Conservation (phyloP, 139 green algal genomes). For the Volvox africanus region DNA sequence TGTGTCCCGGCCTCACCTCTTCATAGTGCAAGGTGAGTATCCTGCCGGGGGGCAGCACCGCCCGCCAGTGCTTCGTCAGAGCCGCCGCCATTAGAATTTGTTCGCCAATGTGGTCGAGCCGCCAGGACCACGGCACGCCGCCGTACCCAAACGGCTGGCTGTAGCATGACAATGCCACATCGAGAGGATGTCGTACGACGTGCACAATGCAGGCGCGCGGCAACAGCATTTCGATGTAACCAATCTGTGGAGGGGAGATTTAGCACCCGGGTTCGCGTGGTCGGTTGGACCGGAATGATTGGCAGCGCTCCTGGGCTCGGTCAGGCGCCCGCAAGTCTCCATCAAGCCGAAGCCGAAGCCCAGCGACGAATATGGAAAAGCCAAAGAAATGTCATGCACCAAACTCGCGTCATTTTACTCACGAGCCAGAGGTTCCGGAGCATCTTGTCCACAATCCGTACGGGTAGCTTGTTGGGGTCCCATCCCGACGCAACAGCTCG, state of each 20-base stretch:
- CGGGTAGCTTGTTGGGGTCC: neutral
- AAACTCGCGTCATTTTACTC: neutral
- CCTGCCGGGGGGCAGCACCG: conserved; percentile 58
- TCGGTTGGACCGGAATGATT: too few species aligned
- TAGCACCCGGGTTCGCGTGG: too few species aligned
- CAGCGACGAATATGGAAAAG: too few species aligned
- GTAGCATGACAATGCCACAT: conserved; percentile 80
- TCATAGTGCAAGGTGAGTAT: conserved; percentile 73
- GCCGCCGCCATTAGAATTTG: conserved; percentile 55
- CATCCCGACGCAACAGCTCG: neutral
- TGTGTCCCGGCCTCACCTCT: conserved; percentile 10
- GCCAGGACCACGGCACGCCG: conserved; percentile 72
- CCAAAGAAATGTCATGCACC: neutral
- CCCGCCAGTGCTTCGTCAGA: conserved; percentile 66
- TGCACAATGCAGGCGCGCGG: conserved; percentile 77
- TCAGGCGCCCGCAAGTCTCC: too few species aligned
- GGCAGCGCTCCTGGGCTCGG: too few species aligned
- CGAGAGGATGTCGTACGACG: conserved; percentile 77
- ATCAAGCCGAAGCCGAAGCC: too few species aligned
- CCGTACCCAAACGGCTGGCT: conserved; percentile 80
- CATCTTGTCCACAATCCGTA: conserved; percentile 87
- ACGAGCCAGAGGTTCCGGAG: conserved; percentile 82
- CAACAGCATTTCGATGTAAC: conserved; percentile 83
- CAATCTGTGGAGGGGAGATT: conserved; percentile 50
- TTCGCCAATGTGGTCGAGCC: conserved; percentile 59